Evolutionary conservation across 106 monocot species (phyloP).

Genomic region (Dendrobium huoshanense): DNA sequence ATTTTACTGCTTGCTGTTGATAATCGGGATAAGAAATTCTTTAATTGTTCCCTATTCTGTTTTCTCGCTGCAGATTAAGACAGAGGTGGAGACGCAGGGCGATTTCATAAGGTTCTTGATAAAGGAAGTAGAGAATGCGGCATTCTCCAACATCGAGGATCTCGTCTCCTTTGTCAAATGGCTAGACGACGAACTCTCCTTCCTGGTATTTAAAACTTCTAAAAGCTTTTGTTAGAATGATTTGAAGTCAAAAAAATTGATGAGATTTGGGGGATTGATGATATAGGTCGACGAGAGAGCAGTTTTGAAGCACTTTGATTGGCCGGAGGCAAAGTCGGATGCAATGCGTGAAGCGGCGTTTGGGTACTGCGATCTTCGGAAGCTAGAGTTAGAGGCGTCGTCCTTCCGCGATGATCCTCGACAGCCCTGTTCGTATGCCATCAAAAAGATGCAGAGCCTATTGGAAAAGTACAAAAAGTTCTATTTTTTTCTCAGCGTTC

Average conservation of each 20-base stretch:
- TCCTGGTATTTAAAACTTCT: constrained; percentile 39
- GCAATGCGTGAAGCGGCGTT: constrained; percentile 96
- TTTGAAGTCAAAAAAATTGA: not conserved
- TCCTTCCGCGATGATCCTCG: constrained; percentile 54
- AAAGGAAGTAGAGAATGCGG: constrained; percentile 59
- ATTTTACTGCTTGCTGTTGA: not conserved
- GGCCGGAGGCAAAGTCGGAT: constrained; percentile 97
- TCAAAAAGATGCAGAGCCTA: constrained; percentile 88
- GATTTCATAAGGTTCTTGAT: constrained; percentile 85
- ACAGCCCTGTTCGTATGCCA: constrained; percentile 53
- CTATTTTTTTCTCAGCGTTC: not conserved
- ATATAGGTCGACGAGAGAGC: constrained; percentile 94
- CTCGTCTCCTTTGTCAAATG: constrained; percentile 96
- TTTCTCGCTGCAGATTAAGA: constrained; percentile 53
- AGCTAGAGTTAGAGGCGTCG: constrained; percentile 61
- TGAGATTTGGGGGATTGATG: not conserved
- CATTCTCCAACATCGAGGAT: constrained; percentile 83
- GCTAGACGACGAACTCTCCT: constrained; percentile 99
- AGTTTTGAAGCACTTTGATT: constrained; percentile 95
- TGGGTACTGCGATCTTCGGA: constrained; percentile 86
- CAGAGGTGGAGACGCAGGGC: constrained; percentile 96
- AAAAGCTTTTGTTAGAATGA: not conserved
- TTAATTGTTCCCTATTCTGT: not conserved
- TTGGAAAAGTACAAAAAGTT: constrained; percentile 61
- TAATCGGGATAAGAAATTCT: not conserved